Base-by-base conservation (phyloP, 2,329 filamentous ascomycete species). In the Zymoseptoria tritici region DNA sequence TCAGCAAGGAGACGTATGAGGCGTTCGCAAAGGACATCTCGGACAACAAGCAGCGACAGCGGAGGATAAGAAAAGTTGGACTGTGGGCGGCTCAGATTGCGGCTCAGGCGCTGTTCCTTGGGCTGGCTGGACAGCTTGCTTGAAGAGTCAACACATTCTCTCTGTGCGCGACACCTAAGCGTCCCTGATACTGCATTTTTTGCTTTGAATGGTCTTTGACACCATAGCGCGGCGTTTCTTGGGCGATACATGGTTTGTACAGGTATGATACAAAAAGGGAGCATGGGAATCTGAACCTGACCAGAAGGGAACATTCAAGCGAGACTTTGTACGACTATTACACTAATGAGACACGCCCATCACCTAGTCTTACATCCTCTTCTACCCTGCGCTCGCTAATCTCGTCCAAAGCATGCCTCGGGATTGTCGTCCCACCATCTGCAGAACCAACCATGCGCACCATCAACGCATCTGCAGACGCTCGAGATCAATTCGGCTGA, bases 31-130 rank as follows among this genome's bases (percentile, higher is more conserved):
- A 86, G 64, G 91, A 97, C 73, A 91, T 99, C 31, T 87, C 91
- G 63, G 90, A 97, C 68, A 89, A 97, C 68, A 88, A 96, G 73
- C 90, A 88, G 66, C 86, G 91, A 56, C 88, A 91, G 67, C 83
- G 93, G 55, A 83, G 94, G 52, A 88, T 99, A 72, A 96, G 92
- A 74, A 96, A 97, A 76, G 94, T 96, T 26, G 94, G 94, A 31
- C 87, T 97, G 69, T 99, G 94, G 94, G 96, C 91, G 2, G 81
- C 97, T 58, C 92, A 93, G 68, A 79, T 99, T 59, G 90, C 93
- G 6, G 89, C 93, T 7, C 94, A 99, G 73, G 94, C 93, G 2
- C 82, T 99, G 42, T 94, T 97, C 72, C 88, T 97, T 78, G 94
- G 94, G 9, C 89, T 97, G 81, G 93, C 92, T 4, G 93, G 93